Evolutionary conservation across 2,329 filamentous ascomycete species (phyloP), one percentile per base, ranked within the genome.

Genomic region (Botrytis deweyae): DNA sequence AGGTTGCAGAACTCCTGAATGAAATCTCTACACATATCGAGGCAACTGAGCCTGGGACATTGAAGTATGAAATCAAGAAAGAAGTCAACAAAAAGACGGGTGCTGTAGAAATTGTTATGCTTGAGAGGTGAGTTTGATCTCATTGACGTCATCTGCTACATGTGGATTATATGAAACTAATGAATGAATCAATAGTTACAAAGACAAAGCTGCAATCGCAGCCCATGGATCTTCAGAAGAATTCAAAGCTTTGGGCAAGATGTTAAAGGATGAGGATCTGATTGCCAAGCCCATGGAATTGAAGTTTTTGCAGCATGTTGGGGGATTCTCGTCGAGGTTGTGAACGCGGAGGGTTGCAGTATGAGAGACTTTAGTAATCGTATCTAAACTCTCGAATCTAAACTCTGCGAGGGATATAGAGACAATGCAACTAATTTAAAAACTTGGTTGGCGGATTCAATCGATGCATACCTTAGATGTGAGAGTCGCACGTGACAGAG

Each of bases 1-100:
- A 81, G 79, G 71, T 80, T 18, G 61, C 78, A 10, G 78, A 81
- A 58, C 75, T 80, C 4, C 75, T 81, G 29, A 68, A 73, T 40
- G 70, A 75, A 58, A 69, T 79, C 9, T 74, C 78, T 12, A 49
- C 74, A 40, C 74, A 78, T 42, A 74, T 79, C 2, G 71, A 80
- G 44, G 69, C 74, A 16, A 79, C 78, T 52, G 80, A 81, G 42
- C 79, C 79, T 3, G 76, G 75, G 10, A 79, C 78, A 14, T 71
- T 78, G 65, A 78, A 72, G 72, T 81, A 80, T 67, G 72, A 79
- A 36, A 75, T 80, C 42, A 72, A 74, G 1, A 72, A 76, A 25
- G 75, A 77, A 42, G 74, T 77, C 14, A 78, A 80, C 38, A 77
- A 77, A 44, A 76, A 78, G 58, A 74, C 74, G n/a, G 79, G 79